Percentiles rank a stretch among this genome's conserved stretches.
These are phyloP conservation scores for Trametes sanguinea DNA, from an alignment of 768 basidiomycete genomes.

Conservation along the genomic window DNA sequence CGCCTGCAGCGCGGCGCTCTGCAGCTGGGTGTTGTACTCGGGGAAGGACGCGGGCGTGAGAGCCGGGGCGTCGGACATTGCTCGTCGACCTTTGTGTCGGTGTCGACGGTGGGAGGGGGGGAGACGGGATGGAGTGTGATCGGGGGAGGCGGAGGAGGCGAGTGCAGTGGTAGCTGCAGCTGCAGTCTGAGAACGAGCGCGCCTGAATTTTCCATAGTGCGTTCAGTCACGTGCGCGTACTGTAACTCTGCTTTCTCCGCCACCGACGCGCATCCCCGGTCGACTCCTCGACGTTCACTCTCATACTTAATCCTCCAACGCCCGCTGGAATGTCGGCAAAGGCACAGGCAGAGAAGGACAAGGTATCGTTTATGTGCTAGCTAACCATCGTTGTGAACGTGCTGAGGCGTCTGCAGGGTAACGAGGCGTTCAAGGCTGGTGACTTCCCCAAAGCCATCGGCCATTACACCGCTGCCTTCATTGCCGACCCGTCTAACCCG, in stretches of 20 bases:
- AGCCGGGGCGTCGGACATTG: constrained; percentile 6
- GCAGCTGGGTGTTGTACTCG: constrained; percentile 57
- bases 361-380: constrained; percentile 2
- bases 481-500: constrained; percentile 69
- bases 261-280: background rate
- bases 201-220: background rate
- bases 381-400: too few relatives aligned
- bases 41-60: constrained; percentile 43
- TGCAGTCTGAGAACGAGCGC: background rate
- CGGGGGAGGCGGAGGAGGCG: too few relatives aligned
- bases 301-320: too few relatives aligned
- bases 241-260: background rate
- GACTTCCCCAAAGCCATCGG: constrained; percentile 81
- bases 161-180: too few relatives aligned
- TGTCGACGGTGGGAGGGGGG: too few relatives aligned
- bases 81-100: too few relatives aligned
- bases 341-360: constrained; percentile 24
- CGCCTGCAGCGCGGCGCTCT: constrained; percentile 60
- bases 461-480: constrained; percentile 80
- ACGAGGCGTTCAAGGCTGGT: constrained; percentile 79
- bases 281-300: too few relatives aligned
- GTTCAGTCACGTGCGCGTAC: constrained; percentile 3
- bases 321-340: constrained; percentile 10
- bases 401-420: constrained; percentile 57
- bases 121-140: background rate